A percentile compares a stretch with the other conserved stretches of the same genome.
Conservation (phyloP, 1,284 basidiomycete genomes). For the Athelia psychrophila region DNA sequence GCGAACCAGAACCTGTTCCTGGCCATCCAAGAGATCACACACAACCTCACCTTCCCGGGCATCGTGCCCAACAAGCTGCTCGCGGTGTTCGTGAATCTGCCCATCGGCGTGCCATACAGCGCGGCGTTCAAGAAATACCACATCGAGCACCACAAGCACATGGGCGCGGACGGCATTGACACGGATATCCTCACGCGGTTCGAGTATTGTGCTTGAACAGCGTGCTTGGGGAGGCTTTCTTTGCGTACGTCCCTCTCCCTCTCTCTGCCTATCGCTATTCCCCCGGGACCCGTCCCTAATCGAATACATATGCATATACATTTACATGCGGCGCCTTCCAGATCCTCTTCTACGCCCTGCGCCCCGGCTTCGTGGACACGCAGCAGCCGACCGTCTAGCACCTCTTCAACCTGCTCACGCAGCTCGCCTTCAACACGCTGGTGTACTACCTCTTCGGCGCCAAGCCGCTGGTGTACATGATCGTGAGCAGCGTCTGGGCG, state of each 20-base stretch:
- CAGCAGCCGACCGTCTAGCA: conserved; percentile 88
- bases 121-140: conserved; percentile 98
- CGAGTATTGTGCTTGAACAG: conserved; percentile 89
- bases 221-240: conserved; percentile 96
- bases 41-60: conserved; percentile 91
- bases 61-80: conserved; percentile 84
- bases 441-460: conserved; percentile 63
- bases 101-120: conserved; percentile 93
- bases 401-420: conserved; percentile 67
- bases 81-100: conserved; percentile 89
- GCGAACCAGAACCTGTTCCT: conserved; percentile 97
- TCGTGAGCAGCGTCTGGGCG: conserved; percentile 91
- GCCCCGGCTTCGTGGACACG: conserved; percentile 90
- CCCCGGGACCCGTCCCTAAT: no score
- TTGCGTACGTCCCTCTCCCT: conserved; percentile 62
- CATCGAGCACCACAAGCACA: conserved; percentile 91
- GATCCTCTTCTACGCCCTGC: conserved; percentile 96
- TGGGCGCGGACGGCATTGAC: conserved; percentile 96
- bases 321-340: conserved; percentile 88
- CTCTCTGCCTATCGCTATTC: conserved; percentile 1
- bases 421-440: conserved; percentile 73
- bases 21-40: conserved; percentile 98
- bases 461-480: conserved; percentile 77
- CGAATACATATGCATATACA: background rate
- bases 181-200: conserved; percentile 89